Evolutionary conservation across 176 grass and related monocot species (phyloP).

Genomic region (Rhynchospora breviuscula): DNA sequence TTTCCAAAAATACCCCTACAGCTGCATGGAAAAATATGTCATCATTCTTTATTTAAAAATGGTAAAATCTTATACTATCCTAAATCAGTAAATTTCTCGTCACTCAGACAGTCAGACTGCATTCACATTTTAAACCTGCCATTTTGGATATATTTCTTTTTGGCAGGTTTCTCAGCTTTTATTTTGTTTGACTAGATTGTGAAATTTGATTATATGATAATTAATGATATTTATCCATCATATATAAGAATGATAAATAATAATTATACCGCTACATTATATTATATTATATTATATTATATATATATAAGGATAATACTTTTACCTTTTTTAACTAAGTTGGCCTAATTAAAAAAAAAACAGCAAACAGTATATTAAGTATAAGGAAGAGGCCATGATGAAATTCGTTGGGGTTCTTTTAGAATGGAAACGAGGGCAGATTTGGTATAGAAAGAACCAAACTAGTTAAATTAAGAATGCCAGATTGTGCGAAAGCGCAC

Average conservation of each 20-base stretch:
- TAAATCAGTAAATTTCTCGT: not conserved
- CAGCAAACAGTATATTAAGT: not conserved
- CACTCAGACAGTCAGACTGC: too few relatives aligned
- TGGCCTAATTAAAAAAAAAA: not conserved
- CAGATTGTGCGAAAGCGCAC: not conserved
- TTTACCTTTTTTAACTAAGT: not conserved
- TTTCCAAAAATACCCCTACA: conserved; percentile 19
- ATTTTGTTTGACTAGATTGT: not conserved
- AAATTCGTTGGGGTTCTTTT: not conserved
- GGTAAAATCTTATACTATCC: not conserved
- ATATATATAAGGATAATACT: not conserved
- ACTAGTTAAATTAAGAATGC: conserved; percentile 22
- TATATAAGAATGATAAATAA: not conserved
- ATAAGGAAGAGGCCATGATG: not conserved
- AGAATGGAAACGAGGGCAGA: conserved; percentile 4
- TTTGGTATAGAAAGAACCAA: not conserved
- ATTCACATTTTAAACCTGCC: not conserved
- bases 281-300: too few relatives aligned
- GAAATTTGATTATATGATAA: not conserved
- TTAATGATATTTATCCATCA: not conserved
- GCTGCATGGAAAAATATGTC: not conserved
- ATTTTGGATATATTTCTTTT: not conserved
- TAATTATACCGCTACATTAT: too few relatives aligned
- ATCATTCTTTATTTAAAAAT: not conserved
- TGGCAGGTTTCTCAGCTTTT: not conserved